Conservation (phyloP, 2,329 filamentous ascomycete genomes). For the Laburnicola sp. region DNA sequence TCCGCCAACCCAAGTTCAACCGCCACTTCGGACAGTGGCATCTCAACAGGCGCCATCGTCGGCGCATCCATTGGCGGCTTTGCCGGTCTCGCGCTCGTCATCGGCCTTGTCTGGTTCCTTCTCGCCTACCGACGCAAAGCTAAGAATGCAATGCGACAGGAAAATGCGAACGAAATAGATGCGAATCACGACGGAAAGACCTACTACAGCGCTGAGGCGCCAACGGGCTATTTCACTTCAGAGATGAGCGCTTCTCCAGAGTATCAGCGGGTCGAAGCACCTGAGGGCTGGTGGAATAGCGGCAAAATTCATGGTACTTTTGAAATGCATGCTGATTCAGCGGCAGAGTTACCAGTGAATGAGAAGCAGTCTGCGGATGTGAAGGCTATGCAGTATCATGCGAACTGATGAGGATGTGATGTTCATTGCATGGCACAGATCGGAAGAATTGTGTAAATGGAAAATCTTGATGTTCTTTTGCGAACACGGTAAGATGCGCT, state of each 20-base stretch:
- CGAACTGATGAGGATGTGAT: neutral
- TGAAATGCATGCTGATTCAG: conserved; percentile 8
- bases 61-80: too few relatives aligned
- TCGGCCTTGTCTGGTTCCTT: too few relatives aligned
- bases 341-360: neutral
- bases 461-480: neutral
- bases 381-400: neutral
- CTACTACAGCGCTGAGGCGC: neutral
- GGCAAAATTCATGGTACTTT: conserved; percentile 3
- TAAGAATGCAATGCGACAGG: neutral
- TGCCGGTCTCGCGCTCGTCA: too few relatives aligned
- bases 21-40: neutral
- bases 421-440: neutral
- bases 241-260: conserved; percentile 2
- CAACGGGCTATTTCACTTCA: neutral
- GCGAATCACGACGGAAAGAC: neutral
- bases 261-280: conserved; percentile 2
- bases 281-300: neutral
- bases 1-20: neutral
- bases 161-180: too few relatives aligned
- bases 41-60: too few relatives aligned
- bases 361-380: neutral
- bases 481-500: neutral
- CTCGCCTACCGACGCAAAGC: neutral
- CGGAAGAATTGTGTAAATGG: neutral